Percentiles rank a stretch among this genome's conserved stretches.
These are phyloP conservation scores for Fraxinus albicans DNA, from an alignment of 305 asterid species.

Conservation along the genomic window DNA sequence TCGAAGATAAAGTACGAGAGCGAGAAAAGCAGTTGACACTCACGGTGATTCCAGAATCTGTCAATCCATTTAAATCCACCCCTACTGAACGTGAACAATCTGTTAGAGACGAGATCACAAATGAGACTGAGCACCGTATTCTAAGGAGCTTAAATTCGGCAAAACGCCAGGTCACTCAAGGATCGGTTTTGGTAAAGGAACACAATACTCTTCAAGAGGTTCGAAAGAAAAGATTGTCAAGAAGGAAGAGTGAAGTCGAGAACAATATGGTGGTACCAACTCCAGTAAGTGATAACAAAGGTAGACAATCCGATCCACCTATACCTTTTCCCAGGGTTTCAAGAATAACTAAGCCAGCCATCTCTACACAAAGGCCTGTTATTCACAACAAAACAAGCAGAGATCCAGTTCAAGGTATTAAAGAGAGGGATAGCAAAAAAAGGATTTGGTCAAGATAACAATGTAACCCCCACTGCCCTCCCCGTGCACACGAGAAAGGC, in stretches of 20 bases:
- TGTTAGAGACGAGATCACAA: conserved; percentile 29
- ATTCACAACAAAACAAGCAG: conserved; percentile 42
- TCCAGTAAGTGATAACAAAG: conserved; percentile 39
- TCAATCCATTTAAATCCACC: conserved; percentile 32
- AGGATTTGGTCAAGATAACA: conserved; percentile 65
- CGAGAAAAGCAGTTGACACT: conserved; percentile 49
- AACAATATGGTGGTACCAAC: conserved; percentile 30
- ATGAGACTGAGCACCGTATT: conserved; percentile 48
- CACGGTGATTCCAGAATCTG: conserved; percentile 25
- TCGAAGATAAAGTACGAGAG: conserved; percentile 58
- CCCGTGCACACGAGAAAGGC: neutral
- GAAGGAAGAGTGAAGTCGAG: conserved; percentile 42
- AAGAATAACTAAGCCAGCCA: conserved; percentile 41
- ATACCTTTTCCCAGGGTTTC: conserved; percentile 40
- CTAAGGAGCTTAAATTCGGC: conserved; percentile 44
- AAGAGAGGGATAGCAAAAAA: conserved; percentile 64
- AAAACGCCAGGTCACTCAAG: conserved; percentile 38
- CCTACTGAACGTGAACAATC: conserved; percentile 34
- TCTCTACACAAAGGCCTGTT: conserved; percentile 38
- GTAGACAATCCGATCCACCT: conserved; percentile 59
- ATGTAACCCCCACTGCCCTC: neutral
- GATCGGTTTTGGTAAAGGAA: conserved; percentile 40
- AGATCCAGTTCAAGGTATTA: conserved; percentile 49
- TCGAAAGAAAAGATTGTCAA: conserved; percentile 48
- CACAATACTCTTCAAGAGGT: conserved; percentile 29